Percentiles rank a stretch among this genome's conserved stretches.
These are phyloP conservation scores for Cryptosporidium tyzzeri DNA, from an alignment of 169 alveolate genomes.

Conservation along the genomic window DNA sequence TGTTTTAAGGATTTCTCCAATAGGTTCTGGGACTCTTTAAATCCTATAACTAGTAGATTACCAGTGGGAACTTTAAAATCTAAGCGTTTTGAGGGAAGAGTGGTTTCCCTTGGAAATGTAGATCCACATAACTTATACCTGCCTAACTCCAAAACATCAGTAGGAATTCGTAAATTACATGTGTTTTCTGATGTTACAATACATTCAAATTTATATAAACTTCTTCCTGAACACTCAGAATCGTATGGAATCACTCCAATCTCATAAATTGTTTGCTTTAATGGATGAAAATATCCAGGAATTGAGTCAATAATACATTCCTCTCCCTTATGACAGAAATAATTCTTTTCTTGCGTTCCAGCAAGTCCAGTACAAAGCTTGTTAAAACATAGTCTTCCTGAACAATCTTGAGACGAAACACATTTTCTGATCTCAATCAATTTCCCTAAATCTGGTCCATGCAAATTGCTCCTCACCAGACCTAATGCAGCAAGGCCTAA, in stretches of 20 bases:
- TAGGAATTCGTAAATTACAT: constrained; percentile 12
- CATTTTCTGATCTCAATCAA: constrained; percentile 39
- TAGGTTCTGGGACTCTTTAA: not conserved
- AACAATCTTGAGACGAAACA: constrained; percentile 39
- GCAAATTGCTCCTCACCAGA: constrained; percentile 9
- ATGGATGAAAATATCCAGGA: constrained; percentile 40
- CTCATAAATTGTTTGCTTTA: constrained; percentile 13
- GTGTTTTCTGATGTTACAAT: constrained; percentile 6
- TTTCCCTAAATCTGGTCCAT: constrained; percentile 15
- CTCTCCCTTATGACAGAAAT: constrained; percentile 2
- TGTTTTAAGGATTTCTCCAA: not conserved
- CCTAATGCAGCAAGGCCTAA: constrained; percentile 14
- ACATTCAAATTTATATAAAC: constrained; percentile 13
- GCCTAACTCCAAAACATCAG: not conserved
- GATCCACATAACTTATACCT: constrained; percentile 51
- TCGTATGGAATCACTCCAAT: constrained; percentile 22
- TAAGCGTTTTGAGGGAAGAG: not conserved
- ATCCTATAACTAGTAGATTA: constrained; percentile 15
- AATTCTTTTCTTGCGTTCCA: constrained; percentile 34
- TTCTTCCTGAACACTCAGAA: constrained; percentile 18
- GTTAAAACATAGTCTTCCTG: constrained; percentile 51
- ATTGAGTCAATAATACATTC: constrained; percentile 21
- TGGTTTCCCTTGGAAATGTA: constrained; percentile 12
- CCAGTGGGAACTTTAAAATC: constrained; percentile 49
- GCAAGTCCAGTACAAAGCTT: constrained; percentile 63